phyloP scores from a whole-genome alignment of 495 filamentous ascomycete species.

The Penicillium silybi region DNA sequence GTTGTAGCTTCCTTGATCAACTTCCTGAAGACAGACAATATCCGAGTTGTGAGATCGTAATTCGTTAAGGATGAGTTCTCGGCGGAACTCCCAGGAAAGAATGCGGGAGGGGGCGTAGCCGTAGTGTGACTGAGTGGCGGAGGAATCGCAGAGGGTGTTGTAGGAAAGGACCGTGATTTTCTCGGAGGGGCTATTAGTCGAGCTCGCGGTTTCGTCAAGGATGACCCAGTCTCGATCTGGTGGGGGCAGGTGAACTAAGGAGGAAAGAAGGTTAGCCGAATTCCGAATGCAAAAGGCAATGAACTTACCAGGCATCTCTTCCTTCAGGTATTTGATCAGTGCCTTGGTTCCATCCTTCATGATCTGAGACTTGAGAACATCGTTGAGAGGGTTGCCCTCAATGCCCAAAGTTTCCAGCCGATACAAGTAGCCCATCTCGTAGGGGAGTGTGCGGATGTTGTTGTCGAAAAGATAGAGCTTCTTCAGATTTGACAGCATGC shows the following conservation, averaged over 20 bases:
- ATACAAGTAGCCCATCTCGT: conserved; percentile 82
- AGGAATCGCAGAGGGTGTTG: conserved; percentile 92
- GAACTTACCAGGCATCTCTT: conserved; percentile 73
- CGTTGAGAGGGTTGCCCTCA: conserved; percentile 82
- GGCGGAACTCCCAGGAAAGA: conserved; percentile 81
- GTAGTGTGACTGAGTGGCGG: conserved; percentile 75
- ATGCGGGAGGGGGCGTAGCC: conserved; percentile 80
- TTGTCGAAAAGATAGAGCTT: conserved; percentile 85
- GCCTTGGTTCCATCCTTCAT: conserved; percentile 82
- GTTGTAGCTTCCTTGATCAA: conserved; percentile 84
- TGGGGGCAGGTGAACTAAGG: conserved; percentile 58
- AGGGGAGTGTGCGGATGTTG: conserved; percentile 72
- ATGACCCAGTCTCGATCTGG: conserved; percentile 66
- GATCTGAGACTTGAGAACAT: conserved; percentile 67
- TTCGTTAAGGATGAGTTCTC: conserved; percentile 74
- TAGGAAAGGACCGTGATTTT: conserved; percentile 80
- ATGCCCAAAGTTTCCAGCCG: conserved; percentile 84
- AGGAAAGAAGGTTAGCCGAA: conserved; percentile 6
- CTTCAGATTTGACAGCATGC: conserved; percentile 88
- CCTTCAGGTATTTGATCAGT: conserved; percentile 75
- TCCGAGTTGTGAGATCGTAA: conserved; percentile 77
- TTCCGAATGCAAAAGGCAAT: neutral
- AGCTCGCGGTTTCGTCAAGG: conserved; percentile 53
- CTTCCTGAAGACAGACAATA: conserved; percentile 88
- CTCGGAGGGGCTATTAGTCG: conserved; percentile 40